Evolutionary conservation across 2,329 filamentous ascomycete species (phyloP), one percentile per base, ranked within the genome.

Genomic region (Epichloe scottii): DNA sequence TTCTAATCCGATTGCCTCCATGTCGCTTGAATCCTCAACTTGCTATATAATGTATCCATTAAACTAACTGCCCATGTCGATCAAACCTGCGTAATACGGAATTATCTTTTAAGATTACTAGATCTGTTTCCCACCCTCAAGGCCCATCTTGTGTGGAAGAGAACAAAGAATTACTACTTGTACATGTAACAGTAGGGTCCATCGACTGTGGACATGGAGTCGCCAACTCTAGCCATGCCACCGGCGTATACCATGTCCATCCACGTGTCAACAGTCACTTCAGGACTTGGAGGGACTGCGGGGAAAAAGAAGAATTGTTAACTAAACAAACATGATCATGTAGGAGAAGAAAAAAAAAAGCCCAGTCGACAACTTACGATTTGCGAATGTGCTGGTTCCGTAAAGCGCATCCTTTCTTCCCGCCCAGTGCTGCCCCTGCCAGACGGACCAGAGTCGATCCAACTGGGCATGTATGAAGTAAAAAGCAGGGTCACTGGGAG

Each of bases 371-470:
- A 30, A 47, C 49, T 54, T 21, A 54, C 49, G 3, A 35, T 51
- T 51, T 11, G 10, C 8, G 26, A 51, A 37, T 0, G 52, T 54
- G 15, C 21, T 15, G 1, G 49, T 49, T 5, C 49, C 49, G 14
- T 51, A 26, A 4, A 54, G 35, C 14, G 40, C 52, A 33, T 51
- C 8, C 7, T 46, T 48, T 35, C 52, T 38, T 11, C 4, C 21
- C 2, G 21, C 3, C 7, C 42, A 51, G n/a, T 54, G 46, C 17
- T 49, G 46, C 11, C 35, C 52, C 42, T 54, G 52, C 52, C 52
- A 54, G 23, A 54, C 33, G 15, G 52, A 14, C 52, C 52, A 54
- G 11, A 54, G 15, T 4, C 49, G 45, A 39, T 54, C 52, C 7
- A 54, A 3, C 41, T 51, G 46, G 23, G 34, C 37, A 39, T 54